These are phyloP conservation scores for Paecilomyces variotii DNA, from an alignment of 2,329 filamentous ascomycete species.

Conservation along the genomic window DNA sequence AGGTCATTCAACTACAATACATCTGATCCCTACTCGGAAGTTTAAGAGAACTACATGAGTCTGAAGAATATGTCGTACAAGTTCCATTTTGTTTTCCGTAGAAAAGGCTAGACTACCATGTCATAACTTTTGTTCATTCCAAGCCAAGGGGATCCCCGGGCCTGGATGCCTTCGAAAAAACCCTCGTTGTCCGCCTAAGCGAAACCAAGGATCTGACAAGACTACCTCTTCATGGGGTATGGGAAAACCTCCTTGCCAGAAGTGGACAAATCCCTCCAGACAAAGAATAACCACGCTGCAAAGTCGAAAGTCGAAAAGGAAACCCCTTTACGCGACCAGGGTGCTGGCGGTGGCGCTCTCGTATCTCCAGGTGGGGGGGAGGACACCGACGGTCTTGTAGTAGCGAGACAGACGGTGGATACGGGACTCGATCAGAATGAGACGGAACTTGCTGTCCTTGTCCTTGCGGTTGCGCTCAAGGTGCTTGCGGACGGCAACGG, in stretches of 20 bases:
- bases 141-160: neutral
- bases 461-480: slow-evolving; percentile 99
- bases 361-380: slow-evolving; percentile 96
- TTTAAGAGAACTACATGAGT: neutral
- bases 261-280: slow-evolving; percentile 13
- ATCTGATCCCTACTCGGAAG: neutral
- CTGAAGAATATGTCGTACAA: slow-evolving; percentile 40
- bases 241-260: slow-evolving; percentile 9
- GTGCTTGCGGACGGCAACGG: slow-evolving; percentile 98
- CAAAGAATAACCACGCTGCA: slow-evolving; percentile 4
- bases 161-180: neutral
- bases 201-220: neutral
- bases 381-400: slow-evolving; percentile 90
- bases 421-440: slow-evolving; percentile 99
- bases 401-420: slow-evolving; percentile 99
- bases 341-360: slow-evolving; percentile 95
- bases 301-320: slow-evolving; percentile 10
- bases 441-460: slow-evolving; percentile 99
- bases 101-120: neutral
- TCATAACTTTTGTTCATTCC: neutral
- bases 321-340: slow-evolving; percentile 67
- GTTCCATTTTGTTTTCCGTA: neutral
- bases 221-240: neutral
- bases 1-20: neutral
- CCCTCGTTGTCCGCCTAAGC: neutral